Evolutionary conservation across 2,329 filamentous ascomycete genomes (phyloP).

Genomic region (Ascochyta fabae): DNA sequence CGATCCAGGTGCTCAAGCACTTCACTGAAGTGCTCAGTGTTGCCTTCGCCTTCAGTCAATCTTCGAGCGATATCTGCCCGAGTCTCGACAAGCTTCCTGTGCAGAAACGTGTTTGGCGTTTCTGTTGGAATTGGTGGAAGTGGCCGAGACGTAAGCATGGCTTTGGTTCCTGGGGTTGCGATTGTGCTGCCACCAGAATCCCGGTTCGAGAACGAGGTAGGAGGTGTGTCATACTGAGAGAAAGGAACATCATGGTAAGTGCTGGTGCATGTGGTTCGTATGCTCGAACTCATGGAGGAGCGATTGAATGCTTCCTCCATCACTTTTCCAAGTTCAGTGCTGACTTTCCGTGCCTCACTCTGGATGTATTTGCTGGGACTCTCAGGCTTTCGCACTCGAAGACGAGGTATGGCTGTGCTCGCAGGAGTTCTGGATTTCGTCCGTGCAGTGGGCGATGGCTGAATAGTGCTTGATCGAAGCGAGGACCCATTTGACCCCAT

Average conservation of each 20-base stretch:
- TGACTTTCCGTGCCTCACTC: constrained; percentile 84
- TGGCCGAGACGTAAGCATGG: constrained; percentile 49
- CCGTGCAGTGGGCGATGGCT: constrained; percentile 37
- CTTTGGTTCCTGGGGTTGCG: constrained; percentile 35
- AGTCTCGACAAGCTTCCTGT: constrained; percentile 64
- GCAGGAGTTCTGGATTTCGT: constrained; percentile 34
- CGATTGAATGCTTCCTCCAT: constrained; percentile 93
- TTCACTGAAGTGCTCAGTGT: constrained; percentile 62
- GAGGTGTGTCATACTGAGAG: constrained; percentile 59
- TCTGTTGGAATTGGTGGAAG: constrained; percentile 55
- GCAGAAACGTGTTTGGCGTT: constrained; percentile 59
- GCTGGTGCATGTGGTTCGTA: constrained; percentile 49
- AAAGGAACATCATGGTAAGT: constrained; percentile 38
- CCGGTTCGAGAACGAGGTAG: constrained; percentile 56
- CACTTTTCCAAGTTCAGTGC: constrained; percentile 82
- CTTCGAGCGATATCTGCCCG: constrained; percentile 63
- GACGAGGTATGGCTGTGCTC: constrained; percentile 33
- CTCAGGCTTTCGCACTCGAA: constrained; percentile 49
- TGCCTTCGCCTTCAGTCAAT: constrained; percentile 54
- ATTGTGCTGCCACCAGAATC: constrained; percentile 42
- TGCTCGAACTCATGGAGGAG: constrained; percentile 61
- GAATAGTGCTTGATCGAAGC: constrained; percentile 25
- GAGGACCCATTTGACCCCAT: constrained; percentile 33
- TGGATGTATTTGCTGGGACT: constrained; percentile 64
- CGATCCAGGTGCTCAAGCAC: constrained; percentile 67